Conservation (phyloP, 352 stramenopile genomes). For the Phytophthora litchii region DNA sequence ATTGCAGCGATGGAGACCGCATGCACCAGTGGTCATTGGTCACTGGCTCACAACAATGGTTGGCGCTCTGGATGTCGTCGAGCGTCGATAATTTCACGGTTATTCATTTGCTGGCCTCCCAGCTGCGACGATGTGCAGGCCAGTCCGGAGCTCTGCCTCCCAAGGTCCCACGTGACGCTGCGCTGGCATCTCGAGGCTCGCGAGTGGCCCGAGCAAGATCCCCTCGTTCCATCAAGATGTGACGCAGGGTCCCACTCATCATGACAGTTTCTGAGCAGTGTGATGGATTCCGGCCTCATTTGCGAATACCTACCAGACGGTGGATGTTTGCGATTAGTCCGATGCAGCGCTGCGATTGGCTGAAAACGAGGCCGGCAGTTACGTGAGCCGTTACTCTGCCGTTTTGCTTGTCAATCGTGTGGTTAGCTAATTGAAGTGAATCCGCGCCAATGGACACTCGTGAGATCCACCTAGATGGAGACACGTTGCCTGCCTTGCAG, state of each 20-base stretch:
- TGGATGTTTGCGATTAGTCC: constrained; percentile 13
- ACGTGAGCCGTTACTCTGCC: too few species aligned
- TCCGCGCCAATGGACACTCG: too few species aligned
- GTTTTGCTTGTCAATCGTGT: background rate
- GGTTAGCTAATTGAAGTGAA: constrained; percentile 5
- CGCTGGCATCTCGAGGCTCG: background rate
- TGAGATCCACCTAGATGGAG: constrained; percentile 4
- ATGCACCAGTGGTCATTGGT: background rate
- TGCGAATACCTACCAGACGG: constrained; percentile 9
- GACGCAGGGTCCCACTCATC: constrained; percentile 11
- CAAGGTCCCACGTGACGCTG: constrained; percentile 25
- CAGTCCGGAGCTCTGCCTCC: constrained; percentile 11
- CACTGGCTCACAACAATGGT: background rate
- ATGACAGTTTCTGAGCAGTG: constrained; percentile 36
- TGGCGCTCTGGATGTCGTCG: too few species aligned
- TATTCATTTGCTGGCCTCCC: too few species aligned
- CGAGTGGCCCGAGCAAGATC: constrained; percentile 1
- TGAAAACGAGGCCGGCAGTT: too few species aligned
- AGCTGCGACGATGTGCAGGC: constrained; percentile 25
- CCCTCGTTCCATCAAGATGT: constrained; percentile 28
- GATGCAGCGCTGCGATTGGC: background rate
- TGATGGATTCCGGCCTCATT: constrained; percentile 34
- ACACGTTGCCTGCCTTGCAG: background rate
- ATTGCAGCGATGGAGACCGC: too few species aligned
- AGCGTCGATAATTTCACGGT: too few species aligned